Evolutionary conservation across 176 grass and related monocot genomes (phyloP).

Genomic region (Saccharum officinarum): DNA sequence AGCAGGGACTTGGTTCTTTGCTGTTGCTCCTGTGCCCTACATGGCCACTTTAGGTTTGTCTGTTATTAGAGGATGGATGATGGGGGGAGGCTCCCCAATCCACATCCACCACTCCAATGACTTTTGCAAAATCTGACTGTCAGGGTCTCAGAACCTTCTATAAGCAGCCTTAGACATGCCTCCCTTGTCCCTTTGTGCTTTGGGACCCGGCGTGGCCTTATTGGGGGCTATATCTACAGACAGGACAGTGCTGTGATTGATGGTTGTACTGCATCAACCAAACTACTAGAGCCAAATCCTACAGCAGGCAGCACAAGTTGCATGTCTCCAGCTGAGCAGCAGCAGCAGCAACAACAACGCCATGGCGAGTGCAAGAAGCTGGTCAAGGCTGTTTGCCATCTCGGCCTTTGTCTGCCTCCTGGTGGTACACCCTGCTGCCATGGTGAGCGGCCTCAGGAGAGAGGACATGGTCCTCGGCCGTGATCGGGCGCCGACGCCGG

Average conservation of each 20-base stretch:
- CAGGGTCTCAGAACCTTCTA: slow-evolving; percentile 58
- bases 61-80: slow-evolving; percentile 4
- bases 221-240: slow-evolving; percentile 54
- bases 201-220: slow-evolving; percentile 30
- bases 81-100: neutral
- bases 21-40: slow-evolving; percentile 47
- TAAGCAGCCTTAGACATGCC: slow-evolving; percentile 51
- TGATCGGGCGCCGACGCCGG: neutral
- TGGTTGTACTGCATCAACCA: slow-evolving; percentile 36
- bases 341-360: neutral
- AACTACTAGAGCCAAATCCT: neutral
- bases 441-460: slow-evolving; percentile 39
- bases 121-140: slow-evolving; percentile 51
- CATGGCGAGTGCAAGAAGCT: slow-evolving; percentile 34
- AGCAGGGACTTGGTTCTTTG: slow-evolving; percentile 48
- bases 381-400: slow-evolving; percentile 21
- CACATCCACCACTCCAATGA: slow-evolving; percentile 35
- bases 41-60: slow-evolving; percentile 42
- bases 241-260: slow-evolving; percentile 39
- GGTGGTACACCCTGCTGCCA: neutral
- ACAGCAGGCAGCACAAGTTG: slow-evolving; percentile 22
- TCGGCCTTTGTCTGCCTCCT: slow-evolving; percentile 43
- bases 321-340: slow-evolving; percentile 43
- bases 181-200: slow-evolving; percentile 54
- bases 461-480: slow-evolving; percentile 22